A percentile compares a stretch with the other conserved stretches of the same genome.
Conservation (phyloP, 331 rosid species). For the Rhamnella rubrinervis region DNA sequence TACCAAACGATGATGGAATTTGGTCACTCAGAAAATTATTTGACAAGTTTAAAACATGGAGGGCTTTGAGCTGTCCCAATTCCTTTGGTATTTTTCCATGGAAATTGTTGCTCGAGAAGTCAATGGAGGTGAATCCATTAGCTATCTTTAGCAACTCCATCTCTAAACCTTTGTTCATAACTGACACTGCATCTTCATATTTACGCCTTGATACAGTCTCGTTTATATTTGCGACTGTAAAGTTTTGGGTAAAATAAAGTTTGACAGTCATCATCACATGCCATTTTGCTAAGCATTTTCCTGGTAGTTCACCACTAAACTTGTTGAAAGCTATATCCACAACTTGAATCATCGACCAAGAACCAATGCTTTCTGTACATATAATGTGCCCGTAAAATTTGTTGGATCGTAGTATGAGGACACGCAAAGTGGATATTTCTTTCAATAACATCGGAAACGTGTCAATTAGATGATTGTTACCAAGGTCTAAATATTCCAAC, state of each 20-base stretch:
- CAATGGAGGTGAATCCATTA: too few species aligned
- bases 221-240: too few species aligned
- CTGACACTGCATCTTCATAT: slow-evolving; percentile 46
- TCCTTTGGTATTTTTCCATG: too few species aligned
- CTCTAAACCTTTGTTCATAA: slow-evolving; percentile 47
- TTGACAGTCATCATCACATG: slow-evolving; percentile 40
- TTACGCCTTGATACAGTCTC: background rate
- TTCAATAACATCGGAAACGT: slow-evolving; percentile 53
- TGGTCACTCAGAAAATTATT: too few species aligned
- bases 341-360: slow-evolving; percentile 57
- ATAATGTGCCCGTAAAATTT: slow-evolving; percentile 38
- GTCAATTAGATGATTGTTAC: slow-evolving; percentile 28
- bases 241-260: slow-evolving; percentile 12
- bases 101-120: too few species aligned
- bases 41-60: too few species aligned
- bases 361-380: slow-evolving; percentile 25
- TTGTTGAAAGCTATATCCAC: slow-evolving; percentile 54
- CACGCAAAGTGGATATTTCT: slow-evolving; percentile 38
- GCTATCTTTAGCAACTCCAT: slow-evolving; percentile 43
- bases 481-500: slow-evolving; percentile 51
- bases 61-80: too few species aligned
- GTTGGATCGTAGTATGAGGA: slow-evolving; percentile 50
- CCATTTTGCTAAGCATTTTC: slow-evolving; percentile 38
- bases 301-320: slow-evolving; percentile 43
- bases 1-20: too few species aligned